Percentiles rank a stretch among this genome's conserved stretches.
These are phyloP conservation scores for Skeletonema marinoi DNA, from an alignment of 108 stramenopile genomes.

Conservation along the genomic window DNA sequence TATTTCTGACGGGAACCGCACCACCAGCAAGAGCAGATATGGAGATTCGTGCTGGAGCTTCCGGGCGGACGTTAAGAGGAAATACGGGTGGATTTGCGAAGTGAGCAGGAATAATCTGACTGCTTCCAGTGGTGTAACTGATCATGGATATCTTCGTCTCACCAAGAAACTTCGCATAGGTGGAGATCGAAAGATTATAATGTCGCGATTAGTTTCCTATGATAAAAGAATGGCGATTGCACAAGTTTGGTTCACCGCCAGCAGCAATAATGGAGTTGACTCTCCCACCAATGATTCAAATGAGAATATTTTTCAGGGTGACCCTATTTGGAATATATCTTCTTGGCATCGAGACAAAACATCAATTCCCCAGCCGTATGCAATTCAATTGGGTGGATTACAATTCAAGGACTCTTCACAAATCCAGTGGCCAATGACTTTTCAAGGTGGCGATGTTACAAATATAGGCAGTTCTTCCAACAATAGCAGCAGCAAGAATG, in stretches of 20 bases:
- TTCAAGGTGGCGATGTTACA: not conserved
- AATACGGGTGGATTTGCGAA: slow-evolving; percentile 27
- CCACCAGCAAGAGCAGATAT: too few species aligned
- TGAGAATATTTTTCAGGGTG: slow-evolving; percentile 10
- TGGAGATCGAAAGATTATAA: not conserved
- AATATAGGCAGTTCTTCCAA: not conserved
- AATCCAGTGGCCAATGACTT: too few species aligned
- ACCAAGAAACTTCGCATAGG: slow-evolving; percentile 2
- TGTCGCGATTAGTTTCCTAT: slow-evolving; percentile 10
- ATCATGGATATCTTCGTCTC: not conserved
- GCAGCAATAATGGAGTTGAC: too few species aligned
- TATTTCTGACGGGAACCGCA: not conserved
- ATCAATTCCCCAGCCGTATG: slow-evolving; percentile 5
- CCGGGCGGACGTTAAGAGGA: not conserved
- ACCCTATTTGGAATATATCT: slow-evolving; percentile 17
- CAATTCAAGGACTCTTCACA: not conserved
- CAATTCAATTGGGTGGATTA: not conserved
- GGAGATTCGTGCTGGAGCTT: slow-evolving; percentile 7
- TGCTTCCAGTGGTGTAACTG: not conserved
- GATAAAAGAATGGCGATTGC: slow-evolving; percentile 19
- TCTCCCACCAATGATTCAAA: not conserved
- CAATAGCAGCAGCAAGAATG: not conserved
- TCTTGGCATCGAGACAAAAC: not conserved
- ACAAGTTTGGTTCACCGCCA: slow-evolving; percentile 8
- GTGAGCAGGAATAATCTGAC: not conserved